phyloP scores from a whole-genome alignment of 169 alveolate genomes.

The Sarcocystis neurona region DNA sequence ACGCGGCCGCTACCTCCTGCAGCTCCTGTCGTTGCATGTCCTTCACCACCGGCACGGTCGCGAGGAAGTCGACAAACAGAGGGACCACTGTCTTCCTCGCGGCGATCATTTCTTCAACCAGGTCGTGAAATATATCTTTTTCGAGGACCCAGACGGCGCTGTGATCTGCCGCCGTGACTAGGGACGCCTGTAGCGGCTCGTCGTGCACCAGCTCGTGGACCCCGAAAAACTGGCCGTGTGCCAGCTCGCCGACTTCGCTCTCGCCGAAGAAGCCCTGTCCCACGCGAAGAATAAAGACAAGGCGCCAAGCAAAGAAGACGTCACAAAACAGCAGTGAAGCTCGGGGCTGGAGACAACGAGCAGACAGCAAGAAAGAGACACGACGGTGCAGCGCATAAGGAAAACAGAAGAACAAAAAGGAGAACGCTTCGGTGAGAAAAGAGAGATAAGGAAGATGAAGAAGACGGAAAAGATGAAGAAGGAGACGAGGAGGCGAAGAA shows the following conservation, averaged over 20 bases:
- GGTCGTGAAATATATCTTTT: slow-evolving; percentile 41
- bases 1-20: slow-evolving; percentile 50
- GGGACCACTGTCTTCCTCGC: slow-evolving; percentile 55
- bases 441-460: too few species aligned
- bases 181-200: slow-evolving; percentile 33
- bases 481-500: too few species aligned
- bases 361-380: too few species aligned
- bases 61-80: slow-evolving; percentile 45
- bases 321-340: too few species aligned
- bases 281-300: too few species aligned
- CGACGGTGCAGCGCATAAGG: too few species aligned
- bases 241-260: slow-evolving; percentile 39
- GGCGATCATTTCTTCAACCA: slow-evolving; percentile 49
- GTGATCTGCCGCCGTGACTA: slow-evolving; percentile 39
- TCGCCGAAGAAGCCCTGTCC: slow-evolving; percentile 63
- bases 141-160: slow-evolving; percentile 59
- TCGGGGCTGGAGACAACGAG: too few species aligned
- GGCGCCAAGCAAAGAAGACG: too few species aligned
- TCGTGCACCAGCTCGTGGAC: slow-evolving; percentile 58
- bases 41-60: slow-evolving; percentile 45
- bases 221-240: slow-evolving; percentile 58
- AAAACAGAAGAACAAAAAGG: too few species aligned
- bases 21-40: slow-evolving; percentile 48
- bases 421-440: too few species aligned
- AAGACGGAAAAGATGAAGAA: too few species aligned